Percentiles rank a stretch among this genome's conserved stretches.
Conservation (phyloP, 176 grass and related monocot genomes). For the Canna indica region DNA sequence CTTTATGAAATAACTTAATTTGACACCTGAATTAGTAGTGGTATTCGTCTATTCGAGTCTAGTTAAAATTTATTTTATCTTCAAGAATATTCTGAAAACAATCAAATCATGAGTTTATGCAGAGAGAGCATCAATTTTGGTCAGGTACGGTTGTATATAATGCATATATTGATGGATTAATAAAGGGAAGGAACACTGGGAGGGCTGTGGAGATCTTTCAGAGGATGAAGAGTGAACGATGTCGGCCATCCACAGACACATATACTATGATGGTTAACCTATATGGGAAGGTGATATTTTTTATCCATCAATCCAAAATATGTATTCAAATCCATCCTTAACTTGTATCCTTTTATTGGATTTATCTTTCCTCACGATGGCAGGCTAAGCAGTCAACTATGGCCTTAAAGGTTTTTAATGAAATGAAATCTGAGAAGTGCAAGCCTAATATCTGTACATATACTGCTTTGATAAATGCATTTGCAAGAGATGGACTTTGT, state of each 20-base stretch:
- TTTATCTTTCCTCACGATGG: constrained; percentile 2
- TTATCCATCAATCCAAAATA: background rate
- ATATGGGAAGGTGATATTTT: constrained; percentile 57
- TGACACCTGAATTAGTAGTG: background rate
- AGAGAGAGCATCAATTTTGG: constrained; percentile 18
- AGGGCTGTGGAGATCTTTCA: constrained; percentile 77
- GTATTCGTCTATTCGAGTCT: background rate
- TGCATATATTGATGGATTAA: constrained; percentile 52
- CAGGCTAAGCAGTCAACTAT: constrained; percentile 69
- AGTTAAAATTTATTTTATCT: background rate
- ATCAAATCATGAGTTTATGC: constrained; percentile 8
- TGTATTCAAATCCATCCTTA: background rate
- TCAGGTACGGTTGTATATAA: constrained; percentile 67
- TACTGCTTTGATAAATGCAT: constrained; percentile 80
- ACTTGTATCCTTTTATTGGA: background rate
- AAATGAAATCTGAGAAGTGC: constrained; percentile 72
- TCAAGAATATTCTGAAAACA: background rate
- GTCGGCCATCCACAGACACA: constrained; percentile 64
- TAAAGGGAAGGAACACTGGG: constrained; percentile 57
- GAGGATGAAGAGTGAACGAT: constrained; percentile 70
- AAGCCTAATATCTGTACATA: constrained; percentile 95
- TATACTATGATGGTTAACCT: constrained; percentile 93
- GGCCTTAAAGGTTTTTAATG: constrained; percentile 58
- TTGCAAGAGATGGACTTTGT: constrained; percentile 78
- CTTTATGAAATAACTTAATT: background rate